Percentiles rank a stretch among this genome's conserved stretches.
phyloP scores from a whole-genome alignment of 371 early-diverging fungal species.

The Batrachochytrium dendrobatidis region DNA sequence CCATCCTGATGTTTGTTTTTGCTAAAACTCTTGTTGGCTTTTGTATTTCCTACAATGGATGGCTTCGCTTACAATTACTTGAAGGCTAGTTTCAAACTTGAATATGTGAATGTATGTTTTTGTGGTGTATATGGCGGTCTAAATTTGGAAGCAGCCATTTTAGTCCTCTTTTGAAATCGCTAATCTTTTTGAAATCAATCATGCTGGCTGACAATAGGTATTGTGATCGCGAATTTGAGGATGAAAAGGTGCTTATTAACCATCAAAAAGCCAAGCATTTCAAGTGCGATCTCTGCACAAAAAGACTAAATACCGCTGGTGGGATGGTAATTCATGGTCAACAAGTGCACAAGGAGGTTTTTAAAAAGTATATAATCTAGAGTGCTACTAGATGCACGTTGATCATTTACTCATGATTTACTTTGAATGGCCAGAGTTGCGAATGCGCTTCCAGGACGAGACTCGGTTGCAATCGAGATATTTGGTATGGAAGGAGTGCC shows the following conservation, averaged over 20 bases:
- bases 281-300: constrained; percentile 78
- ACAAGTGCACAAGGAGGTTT: constrained; percentile 89
- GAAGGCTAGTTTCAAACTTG: too few relatives aligned
- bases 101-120: too few relatives aligned
- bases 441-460: constrained; percentile 80
- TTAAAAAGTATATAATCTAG: constrained; percentile 50
- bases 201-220: too few relatives aligned
- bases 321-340: constrained; percentile 85
- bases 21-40: too few relatives aligned
- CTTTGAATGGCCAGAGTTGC: constrained; percentile 54
- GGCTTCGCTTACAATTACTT: too few relatives aligned
- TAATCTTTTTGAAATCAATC: too few relatives aligned
- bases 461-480: constrained; percentile 79
- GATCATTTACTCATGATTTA: not conserved
- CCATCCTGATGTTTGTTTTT: too few relatives aligned
- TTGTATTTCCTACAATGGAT: too few relatives aligned
- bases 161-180: too few relatives aligned
- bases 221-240: constrained; percentile 94
- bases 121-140: too few relatives aligned
- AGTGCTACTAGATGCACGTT: not conserved
- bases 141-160: too few relatives aligned
- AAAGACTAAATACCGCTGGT: constrained; percentile 82
- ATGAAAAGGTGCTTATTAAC: constrained; percentile 85
- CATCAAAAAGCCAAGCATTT: constrained; percentile 92
- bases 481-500: constrained; percentile 95